Conservation (phyloP, 306 rosid species). For the Cicer chorassanicum region DNA sequence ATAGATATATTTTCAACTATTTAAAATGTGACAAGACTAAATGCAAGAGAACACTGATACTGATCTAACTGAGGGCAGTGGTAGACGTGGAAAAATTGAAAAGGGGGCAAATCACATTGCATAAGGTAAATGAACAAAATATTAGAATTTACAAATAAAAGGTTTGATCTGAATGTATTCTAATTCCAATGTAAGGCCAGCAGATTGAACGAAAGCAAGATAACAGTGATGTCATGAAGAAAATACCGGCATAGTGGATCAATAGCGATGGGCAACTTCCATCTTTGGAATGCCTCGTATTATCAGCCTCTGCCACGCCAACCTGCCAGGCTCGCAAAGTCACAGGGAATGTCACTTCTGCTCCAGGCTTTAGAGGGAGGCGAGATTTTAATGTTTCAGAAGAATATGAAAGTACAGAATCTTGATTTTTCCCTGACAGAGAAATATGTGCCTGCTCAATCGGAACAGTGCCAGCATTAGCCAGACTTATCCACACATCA, state of each 20-base stretch:
- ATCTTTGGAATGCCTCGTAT: slow-evolving; percentile 69
- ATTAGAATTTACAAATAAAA: slow-evolving; percentile 28
- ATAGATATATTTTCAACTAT: slow-evolving; percentile 6
- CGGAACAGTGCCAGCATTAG: slow-evolving; percentile 96
- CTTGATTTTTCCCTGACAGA: slow-evolving; percentile 90
- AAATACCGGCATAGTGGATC: slow-evolving; percentile 92
- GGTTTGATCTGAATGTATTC: slow-evolving; percentile 33
- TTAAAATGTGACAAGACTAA: neutral
- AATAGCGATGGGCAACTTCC: slow-evolving; percentile 78
- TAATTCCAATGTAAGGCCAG: slow-evolving; percentile 20
- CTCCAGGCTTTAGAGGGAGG: slow-evolving; percentile 91
- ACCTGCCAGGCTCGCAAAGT: slow-evolving; percentile 93
- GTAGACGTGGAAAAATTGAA: slow-evolving; percentile 7
- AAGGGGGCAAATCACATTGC: neutral
- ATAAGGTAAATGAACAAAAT: slow-evolving; percentile 12
- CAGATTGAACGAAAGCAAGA: slow-evolving; percentile 33
- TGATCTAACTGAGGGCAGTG: slow-evolving; percentile 1
- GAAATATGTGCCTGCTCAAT: slow-evolving; percentile 93
- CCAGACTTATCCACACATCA: slow-evolving; percentile 84
- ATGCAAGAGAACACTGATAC: slow-evolving; percentile 38
- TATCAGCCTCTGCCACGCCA: slow-evolving; percentile 66
- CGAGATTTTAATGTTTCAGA: slow-evolving; percentile 76
- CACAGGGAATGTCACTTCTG: slow-evolving; percentile 90
- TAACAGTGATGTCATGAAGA: slow-evolving; percentile 16
- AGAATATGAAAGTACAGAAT: slow-evolving; percentile 76